These are phyloP conservation scores for Auriscalpium orientale DNA, from an alignment of 768 basidiomycete genomes.

Conservation along the genomic window DNA sequence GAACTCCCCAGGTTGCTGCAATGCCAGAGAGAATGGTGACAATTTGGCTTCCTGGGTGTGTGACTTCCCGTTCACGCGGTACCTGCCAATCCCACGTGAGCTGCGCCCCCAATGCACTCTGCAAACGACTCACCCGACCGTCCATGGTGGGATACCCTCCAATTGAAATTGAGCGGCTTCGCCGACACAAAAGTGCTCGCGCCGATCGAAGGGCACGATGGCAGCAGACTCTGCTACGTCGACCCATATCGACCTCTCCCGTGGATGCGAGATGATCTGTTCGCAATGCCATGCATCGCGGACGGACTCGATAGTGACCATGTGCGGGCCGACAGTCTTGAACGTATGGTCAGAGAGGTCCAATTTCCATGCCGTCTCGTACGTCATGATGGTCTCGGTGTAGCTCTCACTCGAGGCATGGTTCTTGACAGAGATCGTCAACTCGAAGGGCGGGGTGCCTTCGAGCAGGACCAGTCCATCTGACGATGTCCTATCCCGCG, in stretches of 20 bases:
- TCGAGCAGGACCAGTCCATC: conserved; percentile 65
- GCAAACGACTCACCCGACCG: conserved; percentile 51
- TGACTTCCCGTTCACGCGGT: conserved; percentile 70
- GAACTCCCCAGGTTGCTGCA: conserved; percentile 79
- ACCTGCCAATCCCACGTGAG: conserved; percentile 35
- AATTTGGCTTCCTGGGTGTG: conserved; percentile 67
- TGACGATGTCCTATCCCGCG: conserved; percentile 40
- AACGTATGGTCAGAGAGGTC: conserved; percentile 66
- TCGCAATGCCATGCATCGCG: conserved; percentile 79
- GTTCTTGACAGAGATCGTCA: conserved; percentile 70
- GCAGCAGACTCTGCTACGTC: conserved; percentile 97
- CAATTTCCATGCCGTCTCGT: conserved; percentile 56
- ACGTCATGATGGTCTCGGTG: conserved; percentile 44
- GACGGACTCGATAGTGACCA: conserved; percentile 70
- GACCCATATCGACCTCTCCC: conserved; percentile 62
- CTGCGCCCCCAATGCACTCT: neutral
- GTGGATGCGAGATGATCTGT: conserved; percentile 57
- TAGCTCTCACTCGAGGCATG: conserved; percentile 63
- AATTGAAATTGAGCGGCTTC: conserved; percentile 87
- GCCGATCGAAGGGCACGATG: conserved; percentile 76
- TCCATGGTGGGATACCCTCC: conserved; percentile 92
- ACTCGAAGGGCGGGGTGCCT: conserved; percentile 80
- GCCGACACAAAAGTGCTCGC: conserved; percentile 82
- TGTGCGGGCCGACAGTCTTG: conserved; percentile 72
- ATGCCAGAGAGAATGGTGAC: conserved; percentile 80